Base-by-base conservation (phyloP, 1,139 yeast species). In the Casaregolazyma suthepensis region DNA sequence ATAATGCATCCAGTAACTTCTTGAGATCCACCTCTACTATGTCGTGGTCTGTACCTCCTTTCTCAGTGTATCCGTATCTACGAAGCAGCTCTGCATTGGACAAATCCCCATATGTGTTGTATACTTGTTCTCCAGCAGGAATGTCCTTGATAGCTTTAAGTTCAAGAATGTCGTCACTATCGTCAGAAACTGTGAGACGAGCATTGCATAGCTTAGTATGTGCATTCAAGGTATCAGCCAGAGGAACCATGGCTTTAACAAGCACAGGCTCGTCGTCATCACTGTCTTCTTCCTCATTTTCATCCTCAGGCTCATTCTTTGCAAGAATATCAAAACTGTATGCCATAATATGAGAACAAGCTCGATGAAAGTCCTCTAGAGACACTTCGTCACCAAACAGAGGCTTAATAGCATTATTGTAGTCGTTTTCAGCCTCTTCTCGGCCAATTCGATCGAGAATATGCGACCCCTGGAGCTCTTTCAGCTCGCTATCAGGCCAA, bases 151-250 rank as follows among this genome's bases (percentile, higher is more conserved):
- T 80, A 3, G 96, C 79, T 49, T 77, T 76, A 93, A 93, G 88
- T 9, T 81, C 81, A 48, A 90, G 72, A 2, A 69, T 66, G 3
- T 66, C 71, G 0, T 71, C 73, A 40, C 71, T 74, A 63, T 57
- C 60, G 2, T 56, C 63, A 17, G 64, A 62, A 50, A 63, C 61
- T 62, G 68, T 62, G 55, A 89, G 71, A 54, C 82, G 79, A 4
- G 96, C 96, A 67, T 93, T 91, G 64, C 82, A 83, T n/a, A 78
- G 73, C 17, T 77, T 76, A 0, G 96, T 85, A 64, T 90, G 93
- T 0, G 97, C 91, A 64, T 93, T 93, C 56, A 93, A 72, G 26
- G 88, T 83, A 64, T 93, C 98, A 0, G 98, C 98, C 52, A 90
- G 72, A 0, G 98, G 96, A 5, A 90, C 90, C 96, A 93, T 86